Percentiles rank a stretch among this genome's conserved stretches.
These are phyloP conservation scores for Cercospora sesami DNA, from an alignment of 2,329 filamentous ascomycete genomes.

Conservation along the genomic window DNA sequence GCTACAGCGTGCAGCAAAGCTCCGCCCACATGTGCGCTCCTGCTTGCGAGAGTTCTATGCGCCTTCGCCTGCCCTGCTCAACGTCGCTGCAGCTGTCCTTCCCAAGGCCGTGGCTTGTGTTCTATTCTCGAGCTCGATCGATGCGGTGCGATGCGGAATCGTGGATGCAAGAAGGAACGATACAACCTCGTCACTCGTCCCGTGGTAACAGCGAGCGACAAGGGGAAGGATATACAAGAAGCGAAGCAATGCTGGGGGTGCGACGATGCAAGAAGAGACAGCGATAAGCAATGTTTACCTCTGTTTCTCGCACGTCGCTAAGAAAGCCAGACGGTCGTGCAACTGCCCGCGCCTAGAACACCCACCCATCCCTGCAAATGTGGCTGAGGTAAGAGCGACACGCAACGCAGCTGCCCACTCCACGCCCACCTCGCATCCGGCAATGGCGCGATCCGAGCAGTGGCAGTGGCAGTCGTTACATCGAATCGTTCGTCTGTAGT, in stretches of 20 bases:
- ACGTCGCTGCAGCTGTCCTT: background rate
- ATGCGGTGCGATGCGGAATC: background rate
- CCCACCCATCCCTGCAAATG: background rate
- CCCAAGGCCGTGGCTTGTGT: background rate
- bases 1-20: constrained; percentile 5
- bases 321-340: background rate
- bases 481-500: background rate
- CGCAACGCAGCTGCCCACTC: background rate
- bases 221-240: background rate
- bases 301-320: background rate
- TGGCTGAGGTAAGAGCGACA: background rate
- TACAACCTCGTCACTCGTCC: background rate
- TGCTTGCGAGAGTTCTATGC: background rate
- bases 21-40: background rate
- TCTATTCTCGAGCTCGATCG: background rate
- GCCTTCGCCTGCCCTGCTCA: background rate
- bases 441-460: background rate
- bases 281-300: background rate
- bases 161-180: background rate
- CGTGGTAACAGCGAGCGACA: background rate
- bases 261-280: constrained; percentile 8
- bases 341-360: background rate
- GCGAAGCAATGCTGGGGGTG: background rate
- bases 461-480: background rate
- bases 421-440: background rate